Evolutionary conservation across 2,329 filamentous ascomycete species (phyloP).

Genomic region (Arthroderma sp.): DNA sequence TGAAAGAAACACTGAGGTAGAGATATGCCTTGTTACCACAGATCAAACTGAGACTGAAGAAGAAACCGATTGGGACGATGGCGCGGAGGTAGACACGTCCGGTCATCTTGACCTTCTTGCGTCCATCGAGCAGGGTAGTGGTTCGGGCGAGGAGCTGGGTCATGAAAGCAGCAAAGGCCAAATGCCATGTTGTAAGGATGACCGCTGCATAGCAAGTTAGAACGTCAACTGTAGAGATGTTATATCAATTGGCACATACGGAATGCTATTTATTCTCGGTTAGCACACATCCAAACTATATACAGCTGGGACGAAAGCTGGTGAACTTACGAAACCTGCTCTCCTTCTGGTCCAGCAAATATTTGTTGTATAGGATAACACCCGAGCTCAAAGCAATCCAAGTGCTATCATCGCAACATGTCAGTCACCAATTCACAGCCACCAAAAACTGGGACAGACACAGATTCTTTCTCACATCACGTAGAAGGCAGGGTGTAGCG

Average conservation of each 20-base stretch:
- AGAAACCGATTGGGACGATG: conserved; percentile 86
- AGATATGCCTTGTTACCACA: conserved; percentile 93
- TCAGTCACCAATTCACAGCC: conserved; percentile 1
- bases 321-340: conserved; percentile 51
- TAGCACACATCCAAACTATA: not conserved
- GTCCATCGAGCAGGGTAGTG: conserved; percentile 78
- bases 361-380: conserved; percentile 99
- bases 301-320: not conserved
- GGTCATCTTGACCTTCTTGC: conserved; percentile 96
- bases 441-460: not conserved
- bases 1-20: conserved; percentile 90
- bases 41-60: conserved; percentile 92
- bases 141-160: conserved; percentile 87
- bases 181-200: conserved; percentile 87
- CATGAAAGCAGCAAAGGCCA: conserved; percentile 83
- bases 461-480: conserved; percentile 45
- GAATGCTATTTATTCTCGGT: conserved; percentile 25
- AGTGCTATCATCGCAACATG: conserved; percentile 39
- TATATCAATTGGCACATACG: conserved; percentile 23
- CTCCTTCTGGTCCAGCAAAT: conserved; percentile 72
- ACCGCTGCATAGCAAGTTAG: conserved; percentile 26
- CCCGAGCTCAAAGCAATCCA: conserved; percentile 91
- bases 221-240: not conserved
- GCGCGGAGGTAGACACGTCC: conserved; percentile 82
- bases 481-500: conserved; percentile 73